A percentile compares a stretch with the other conserved stretches of the same genome.
phyloP scores from a whole-genome alignment of 2,329 filamentous ascomycete genomes.

The Tolypocladium album region DNA sequence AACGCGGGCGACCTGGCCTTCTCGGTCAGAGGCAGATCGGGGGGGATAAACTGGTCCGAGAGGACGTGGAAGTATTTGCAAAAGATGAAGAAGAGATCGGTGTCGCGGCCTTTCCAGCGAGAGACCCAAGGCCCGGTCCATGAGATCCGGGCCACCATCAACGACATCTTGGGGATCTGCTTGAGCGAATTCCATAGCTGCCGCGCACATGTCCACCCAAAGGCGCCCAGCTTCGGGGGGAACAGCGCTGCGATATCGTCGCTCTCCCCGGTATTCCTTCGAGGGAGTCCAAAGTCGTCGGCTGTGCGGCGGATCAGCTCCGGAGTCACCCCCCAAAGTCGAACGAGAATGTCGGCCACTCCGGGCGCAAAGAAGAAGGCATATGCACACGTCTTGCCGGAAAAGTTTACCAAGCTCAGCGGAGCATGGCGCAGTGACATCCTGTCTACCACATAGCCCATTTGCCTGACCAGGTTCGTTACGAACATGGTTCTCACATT shows the following conservation, averaged over 20 bases:
- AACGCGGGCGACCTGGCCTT: constrained; percentile 64
- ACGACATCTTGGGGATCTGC: constrained; percentile 51
- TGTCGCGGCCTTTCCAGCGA: constrained; percentile 79
- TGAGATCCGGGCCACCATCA: constrained; percentile 60
- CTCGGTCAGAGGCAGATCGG: constrained; percentile 38
- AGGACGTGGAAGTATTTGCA: constrained; percentile 80
- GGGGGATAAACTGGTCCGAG: constrained; percentile 59
- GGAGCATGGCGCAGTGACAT: constrained; percentile 66
- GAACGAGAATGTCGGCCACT: constrained; percentile 70
- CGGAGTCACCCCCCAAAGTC: constrained; percentile 65
- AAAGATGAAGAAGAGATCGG: constrained; percentile 85
- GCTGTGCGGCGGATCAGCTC: constrained; percentile 62
- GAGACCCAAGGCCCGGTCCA: constrained; percentile 82
- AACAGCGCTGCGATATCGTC: constrained; percentile 60
- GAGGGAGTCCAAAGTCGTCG: constrained; percentile 55
- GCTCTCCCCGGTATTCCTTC: constrained; percentile 43
- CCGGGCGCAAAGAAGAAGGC: constrained; percentile 89
- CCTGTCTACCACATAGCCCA: constrained; percentile 79
- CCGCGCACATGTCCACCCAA: constrained; percentile 45
- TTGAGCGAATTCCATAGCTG: constrained; percentile 46
- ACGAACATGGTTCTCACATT: constrained; percentile 83
- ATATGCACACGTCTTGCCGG: constrained; percentile 83
- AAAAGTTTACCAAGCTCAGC: constrained; percentile 66
- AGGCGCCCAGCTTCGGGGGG: constrained; percentile 50
- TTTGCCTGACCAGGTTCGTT: constrained; percentile 70